phyloP scores from a whole-genome alignment of 371 early-diverging fungal genomes.

The Rhizopus stolonifer region DNA sequence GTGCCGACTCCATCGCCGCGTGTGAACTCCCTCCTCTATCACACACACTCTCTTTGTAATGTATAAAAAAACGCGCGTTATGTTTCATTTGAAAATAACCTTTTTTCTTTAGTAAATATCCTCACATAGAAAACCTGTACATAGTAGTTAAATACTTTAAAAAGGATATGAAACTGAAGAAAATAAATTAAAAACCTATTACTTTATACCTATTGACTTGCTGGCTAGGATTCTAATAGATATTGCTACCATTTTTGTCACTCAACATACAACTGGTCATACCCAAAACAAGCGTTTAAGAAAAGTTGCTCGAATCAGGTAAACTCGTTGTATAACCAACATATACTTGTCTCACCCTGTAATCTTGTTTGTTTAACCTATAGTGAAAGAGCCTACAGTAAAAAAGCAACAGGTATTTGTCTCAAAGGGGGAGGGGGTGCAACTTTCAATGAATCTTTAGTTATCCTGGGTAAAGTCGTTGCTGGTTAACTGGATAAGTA shows the following conservation, averaged over 20 bases:
- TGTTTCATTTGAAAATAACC: no score
- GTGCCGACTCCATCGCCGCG: no score
- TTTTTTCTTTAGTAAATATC: no score
- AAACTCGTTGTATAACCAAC: background rate
- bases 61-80: no score
- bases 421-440: constrained; percentile 98
- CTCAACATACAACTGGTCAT: constrained; percentile 55
- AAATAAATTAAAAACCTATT: no score
- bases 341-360: background rate
- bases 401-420: constrained; percentile 89
- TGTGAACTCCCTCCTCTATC: no score
- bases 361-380: constrained; percentile 84
- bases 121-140: no score
- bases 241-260: constrained; percentile 76
- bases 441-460: constrained; percentile 93
- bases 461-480: constrained; percentile 97
- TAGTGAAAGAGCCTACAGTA: constrained; percentile 91
- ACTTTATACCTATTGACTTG: no score
- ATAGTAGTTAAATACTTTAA: no score
- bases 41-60: no score
- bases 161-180: no score
- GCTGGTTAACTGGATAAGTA: constrained; percentile 82
- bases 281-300: constrained; percentile 61
- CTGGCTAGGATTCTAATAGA: no score
- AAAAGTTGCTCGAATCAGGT: constrained; percentile 65